Evolutionary conservation across 257 asterid genomes (phyloP), one percentile per base, ranked within the genome.

Genomic region (Lavandula angustifolia): DNA sequence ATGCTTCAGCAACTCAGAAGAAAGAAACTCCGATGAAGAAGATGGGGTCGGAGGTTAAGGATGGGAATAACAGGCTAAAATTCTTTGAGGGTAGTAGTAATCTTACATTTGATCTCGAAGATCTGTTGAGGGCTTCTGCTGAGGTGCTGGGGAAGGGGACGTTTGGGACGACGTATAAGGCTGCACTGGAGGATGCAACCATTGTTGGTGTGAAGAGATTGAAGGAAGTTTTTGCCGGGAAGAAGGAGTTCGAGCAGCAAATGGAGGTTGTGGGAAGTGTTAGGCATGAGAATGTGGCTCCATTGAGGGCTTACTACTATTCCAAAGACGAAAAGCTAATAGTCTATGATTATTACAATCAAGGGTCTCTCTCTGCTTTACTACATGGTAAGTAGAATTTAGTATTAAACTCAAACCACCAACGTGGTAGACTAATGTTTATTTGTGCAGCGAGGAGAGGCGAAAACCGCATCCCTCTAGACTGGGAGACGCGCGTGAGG

Each of bases 141-240:
- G 95, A 85, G 80, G 95, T 87, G 17, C 90, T 87, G 6, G 95
- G 95, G 46, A 87, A 83, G 87, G 95, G 95, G 13, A 72, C 88
- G 2, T 85, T 82, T 40, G 92, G 92, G 9, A 83, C 84, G 6
- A 81, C 90, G 17, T 87, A 85, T 47, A 87, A 81, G 76, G 95
- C 90, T 0, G 88, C 90, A 6, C 31, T 87, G 73, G 95, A 87
- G 76, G 95, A 85, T 56, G 82, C 84, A 18, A 87, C 81, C 9
- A 78, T 66, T 0, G 84, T 87, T 18, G 90, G 79, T 0, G 92
- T 87, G 11, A 87, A 85, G 81, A 81, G 95, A 67, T 66, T 87
- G 87, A 85, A 74, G 77, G 90, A 87, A 40, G 84, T 79, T 32
- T 34, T 38, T 5, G 86, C 80, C 4, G 95, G 83, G 13, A 81